Evolutionary conservation across 1,139 yeast species (phyloP), one percentile per base, ranked within the genome.

Genomic region (Geotrichum siamense): DNA sequence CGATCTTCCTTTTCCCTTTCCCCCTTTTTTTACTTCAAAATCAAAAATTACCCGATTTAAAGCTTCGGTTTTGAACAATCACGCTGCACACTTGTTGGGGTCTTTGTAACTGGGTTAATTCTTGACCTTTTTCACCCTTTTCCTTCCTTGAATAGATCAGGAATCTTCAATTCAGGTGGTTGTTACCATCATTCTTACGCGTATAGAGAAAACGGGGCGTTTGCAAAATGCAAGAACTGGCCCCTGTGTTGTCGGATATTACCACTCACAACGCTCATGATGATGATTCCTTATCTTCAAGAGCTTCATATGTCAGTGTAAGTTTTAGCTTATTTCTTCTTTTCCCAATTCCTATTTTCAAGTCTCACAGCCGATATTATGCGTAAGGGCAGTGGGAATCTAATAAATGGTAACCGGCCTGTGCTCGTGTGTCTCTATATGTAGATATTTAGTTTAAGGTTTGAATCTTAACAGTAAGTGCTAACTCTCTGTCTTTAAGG

Each of bases 251-350:
- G 4, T 15, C 34, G 17, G 34, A 30, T 6, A 13, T 28, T 6
- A 16, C 31, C 13, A 8, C 31, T 12, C 31, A 23, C 27, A 12
- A 23, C 10, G 16, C 34, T 30, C 19, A 22, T 9, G 38, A 28
- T 20, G 38, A 28, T 20, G 48, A 45, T 29, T 45, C 48, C 15
- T 34, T 45, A 13, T 32, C 48, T 9, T 45, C 48, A 9, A 35
- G 27, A 29, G 46, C 48, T 17, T 45, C 48, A 13, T 39, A 42
- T 23, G 21, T 42, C 21, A 39, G 43, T 32, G 48, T 45, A 34
- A 16, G 48, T 45, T n/a, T n/a, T n/a, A n/a, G n/a, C n/a, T n/a
- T n/a, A n/a, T n/a, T n/a, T n/a, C n/a, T n/a, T n/a, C n/a, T n/a
- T n/a, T n/a, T n/a, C n/a, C n/a, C 9, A n/a, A 2, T n/a, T 28